Percentiles rank a stretch among this genome's conserved stretches.
Evolutionary conservation across 2,329 filamentous ascomycete species (phyloP).

Genomic region (Parastagonospora avenae): DNA sequence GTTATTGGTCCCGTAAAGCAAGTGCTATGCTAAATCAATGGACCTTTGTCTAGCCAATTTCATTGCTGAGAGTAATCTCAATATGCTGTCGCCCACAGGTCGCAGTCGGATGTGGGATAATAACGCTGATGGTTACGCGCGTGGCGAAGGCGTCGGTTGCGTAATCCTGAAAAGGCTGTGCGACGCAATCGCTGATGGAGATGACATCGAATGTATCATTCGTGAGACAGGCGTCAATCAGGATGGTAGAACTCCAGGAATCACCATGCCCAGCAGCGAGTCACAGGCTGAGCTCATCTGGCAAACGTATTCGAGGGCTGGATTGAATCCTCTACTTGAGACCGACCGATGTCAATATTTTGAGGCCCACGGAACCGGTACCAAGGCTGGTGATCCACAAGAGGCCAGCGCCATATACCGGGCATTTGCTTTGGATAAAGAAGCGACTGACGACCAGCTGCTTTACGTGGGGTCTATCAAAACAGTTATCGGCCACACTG

Average conservation of each 20-base stretch:
- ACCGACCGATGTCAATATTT: conserved; percentile 27
- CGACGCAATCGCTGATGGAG: conserved; percentile 33
- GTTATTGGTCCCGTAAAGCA: too few species aligned
- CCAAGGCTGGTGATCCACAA: conserved; percentile 53
- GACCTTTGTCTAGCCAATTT: too few species aligned
- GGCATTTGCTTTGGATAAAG: conserved; percentile 3
- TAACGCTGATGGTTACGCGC: conserved; percentile 26
- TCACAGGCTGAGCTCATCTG: conserved; percentile 38
- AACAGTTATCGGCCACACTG: conserved; percentile 50
- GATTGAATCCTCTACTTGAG: conserved; percentile 47
- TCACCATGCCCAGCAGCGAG: conserved; percentile 60
- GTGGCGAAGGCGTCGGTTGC: conserved; percentile 23
- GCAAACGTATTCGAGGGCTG: conserved; percentile 41
- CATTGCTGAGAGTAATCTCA: conserved; percentile 31
- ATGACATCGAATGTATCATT: conserved; percentile 41
- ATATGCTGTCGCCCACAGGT: conserved; percentile 14
- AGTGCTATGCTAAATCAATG: too few species aligned
- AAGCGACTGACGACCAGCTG: background rate
- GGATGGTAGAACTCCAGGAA: background rate
- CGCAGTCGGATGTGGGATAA: conserved; percentile 7
- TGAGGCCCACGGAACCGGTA: conserved; percentile 60
- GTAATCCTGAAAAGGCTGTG: conserved; percentile 52
- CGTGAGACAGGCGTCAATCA: conserved; percentile 22
- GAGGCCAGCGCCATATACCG: conserved; percentile 17
- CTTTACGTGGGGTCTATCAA: conserved; percentile 24